A percentile compares a stretch with the other conserved stretches of the same genome.
phyloP scores from a whole-genome alignment of 225 moss, liverwort and hornwort species.

The Ulota crispa region DNA sequence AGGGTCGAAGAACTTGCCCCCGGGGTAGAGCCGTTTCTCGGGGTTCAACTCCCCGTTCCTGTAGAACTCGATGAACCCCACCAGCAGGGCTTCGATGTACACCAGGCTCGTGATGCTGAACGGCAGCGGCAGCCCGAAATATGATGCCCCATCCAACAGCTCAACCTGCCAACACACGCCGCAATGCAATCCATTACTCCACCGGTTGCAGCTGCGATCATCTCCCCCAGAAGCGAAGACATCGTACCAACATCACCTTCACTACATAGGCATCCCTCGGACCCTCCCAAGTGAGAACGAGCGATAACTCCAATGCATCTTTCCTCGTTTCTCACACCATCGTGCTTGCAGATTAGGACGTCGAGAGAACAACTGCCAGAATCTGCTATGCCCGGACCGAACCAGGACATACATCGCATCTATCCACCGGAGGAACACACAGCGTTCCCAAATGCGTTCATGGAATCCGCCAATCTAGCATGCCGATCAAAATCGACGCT shows the following conservation, averaged over 20 bases:
- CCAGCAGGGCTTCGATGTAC: constrained; percentile 69
- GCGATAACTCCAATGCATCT: too few relatives aligned
- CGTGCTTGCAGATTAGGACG: not conserved
- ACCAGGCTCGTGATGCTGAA: constrained; percentile 74
- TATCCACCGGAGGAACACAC: not conserved
- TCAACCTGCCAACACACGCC: constrained; percentile 15
- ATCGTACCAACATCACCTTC: too few relatives aligned
- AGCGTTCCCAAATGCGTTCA: not conserved
- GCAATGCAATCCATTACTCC: not conserved
- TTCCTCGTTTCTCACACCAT: not conserved
- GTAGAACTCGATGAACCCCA: constrained; percentile 86
- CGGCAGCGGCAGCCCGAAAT: constrained; percentile 81
- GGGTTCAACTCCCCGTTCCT: constrained; percentile 82
- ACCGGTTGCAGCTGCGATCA: not conserved
- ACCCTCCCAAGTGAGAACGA: not conserved
- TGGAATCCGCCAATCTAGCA: not conserved
- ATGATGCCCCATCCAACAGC: constrained; percentile 71
- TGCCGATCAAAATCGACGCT: not conserved
- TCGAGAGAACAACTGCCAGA: not conserved
- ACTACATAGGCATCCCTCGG: not conserved
- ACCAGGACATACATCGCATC: not conserved
- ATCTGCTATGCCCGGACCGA: not conserved
- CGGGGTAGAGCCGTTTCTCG: constrained; percentile 63
- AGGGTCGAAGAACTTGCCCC: constrained; percentile 89
- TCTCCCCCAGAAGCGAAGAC: not conserved